Conservation (phyloP, 1,139 yeast species). For the Saccharomyces pastorianus region DNA sequence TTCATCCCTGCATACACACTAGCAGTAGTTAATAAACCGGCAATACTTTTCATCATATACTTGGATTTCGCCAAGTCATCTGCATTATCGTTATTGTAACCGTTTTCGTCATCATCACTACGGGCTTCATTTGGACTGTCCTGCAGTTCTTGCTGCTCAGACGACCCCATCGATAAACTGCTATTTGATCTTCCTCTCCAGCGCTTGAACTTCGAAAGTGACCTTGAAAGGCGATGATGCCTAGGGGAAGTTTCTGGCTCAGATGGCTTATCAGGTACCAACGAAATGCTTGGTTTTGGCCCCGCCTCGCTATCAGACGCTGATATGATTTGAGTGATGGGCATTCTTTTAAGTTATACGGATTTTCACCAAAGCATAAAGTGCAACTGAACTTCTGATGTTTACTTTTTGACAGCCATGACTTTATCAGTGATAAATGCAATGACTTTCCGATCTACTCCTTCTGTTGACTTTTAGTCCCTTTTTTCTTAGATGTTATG, state of each 20-base stretch:
- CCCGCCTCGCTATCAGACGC: neutral
- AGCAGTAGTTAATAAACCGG: slow-evolving; percentile 45
- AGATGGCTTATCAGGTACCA: neutral
- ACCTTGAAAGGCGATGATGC: neutral
- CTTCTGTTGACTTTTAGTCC: neutral
- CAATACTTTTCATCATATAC: slow-evolving; percentile 41
- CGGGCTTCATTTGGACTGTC: neutral
- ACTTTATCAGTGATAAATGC: neutral
- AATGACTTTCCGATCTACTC: neutral
- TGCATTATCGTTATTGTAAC: slow-evolving; percentile 6
- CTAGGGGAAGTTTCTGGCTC: neutral
- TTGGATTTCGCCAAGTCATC: slow-evolving; percentile 34
- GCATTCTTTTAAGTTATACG: neutral
- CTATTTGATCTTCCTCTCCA: neutral
- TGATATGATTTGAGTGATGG: neutral
- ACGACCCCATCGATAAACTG: neutral
- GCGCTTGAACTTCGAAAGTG: neutral
- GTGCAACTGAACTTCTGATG: neutral
- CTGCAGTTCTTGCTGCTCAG: neutral
- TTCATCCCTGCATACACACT: slow-evolving; percentile 45
- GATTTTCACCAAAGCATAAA: neutral
- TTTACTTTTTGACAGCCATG: neutral
- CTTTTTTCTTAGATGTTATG: neutral
- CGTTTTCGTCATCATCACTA: neutral
- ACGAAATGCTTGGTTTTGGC: neutral